Evolutionary conservation across 192 early-diverging fungal genomes (phyloP), one percentile per base, ranked within the genome.

Genomic region (Powellomyces hirtus): DNA sequence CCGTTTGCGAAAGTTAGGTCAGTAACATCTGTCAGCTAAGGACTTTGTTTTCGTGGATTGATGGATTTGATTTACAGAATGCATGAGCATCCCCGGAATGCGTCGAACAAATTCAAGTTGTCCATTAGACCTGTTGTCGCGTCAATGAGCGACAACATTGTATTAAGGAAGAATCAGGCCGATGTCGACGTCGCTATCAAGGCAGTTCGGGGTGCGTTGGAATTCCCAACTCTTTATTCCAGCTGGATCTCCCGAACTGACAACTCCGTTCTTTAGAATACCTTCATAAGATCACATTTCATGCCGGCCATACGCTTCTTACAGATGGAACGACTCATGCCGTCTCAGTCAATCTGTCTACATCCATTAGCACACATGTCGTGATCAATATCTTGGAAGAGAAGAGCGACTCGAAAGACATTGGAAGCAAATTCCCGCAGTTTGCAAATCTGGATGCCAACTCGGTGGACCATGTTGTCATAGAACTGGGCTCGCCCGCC

Each of bases 1-100:
- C 20, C 55, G 13, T 69, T 69, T 50, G 42, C n/a, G 26, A 56
- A 29, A 56, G 29, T 56, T 7, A 16, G 53, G 53, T 56, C 18
- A 27, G 46, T n/a, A n/a, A n/a, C n/a, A n/a, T n/a, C n/a, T n/a
- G n/a, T n/a, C n/a, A n/a, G n/a, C n/a, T n/a, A n/a, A n/a, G n/a
- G n/a, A n/a, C n/a, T n/a, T n/a, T n/a, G n/a, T n/a, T n/a, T n/a
- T n/a, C n/a, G n/a, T n/a, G n/a, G n/a, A n/a, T n/a, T n/a, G n/a
- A n/a, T n/a, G n/a, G n/a, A n/a, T n/a, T n/a, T n/a, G n/a, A n/a
- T n/a, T n/a, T n/a, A n/a, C n/a, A n/a, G n/a, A n/a, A n/a, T n/a
- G n/a, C n/a, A n/a, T n/a, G n/a, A n/a, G n/a, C n/a, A n/a, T n/a
- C n/a, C n/a, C n/a, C n/a, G n/a, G n/a, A n/a, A n/a, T n/a, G n/a